These are phyloP conservation scores for Asclepias syriaca DNA, from an alignment of 257 asterid genomes.

Conservation along the genomic window DNA sequence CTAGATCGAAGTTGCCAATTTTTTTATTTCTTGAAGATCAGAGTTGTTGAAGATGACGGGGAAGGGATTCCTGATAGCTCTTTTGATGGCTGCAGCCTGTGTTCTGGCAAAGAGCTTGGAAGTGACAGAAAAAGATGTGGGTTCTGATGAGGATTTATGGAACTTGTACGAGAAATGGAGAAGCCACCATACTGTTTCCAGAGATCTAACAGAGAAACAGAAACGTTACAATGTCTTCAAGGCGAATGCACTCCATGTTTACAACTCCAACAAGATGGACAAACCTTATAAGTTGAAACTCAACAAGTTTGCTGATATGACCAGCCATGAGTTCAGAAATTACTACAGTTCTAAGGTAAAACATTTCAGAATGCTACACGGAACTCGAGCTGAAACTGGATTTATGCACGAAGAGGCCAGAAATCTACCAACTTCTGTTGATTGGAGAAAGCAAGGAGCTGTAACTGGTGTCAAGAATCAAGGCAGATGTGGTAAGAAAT, in stretches of 20 bases:
- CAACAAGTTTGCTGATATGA: conserved; percentile 73
- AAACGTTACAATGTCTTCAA: conserved; percentile 79
- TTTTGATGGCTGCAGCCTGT: conserved; percentile 29
- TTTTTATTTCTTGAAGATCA: neutral
- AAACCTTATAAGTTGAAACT: conserved; percentile 79
- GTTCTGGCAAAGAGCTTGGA: conserved; percentile 48
- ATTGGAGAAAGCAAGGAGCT: conserved; percentile 84
- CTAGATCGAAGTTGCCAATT: neutral
- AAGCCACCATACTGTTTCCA: conserved; percentile 67
- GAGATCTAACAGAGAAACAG: conserved; percentile 55
- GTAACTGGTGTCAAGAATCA: conserved; percentile 78
- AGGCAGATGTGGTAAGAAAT: conserved; percentile 66
- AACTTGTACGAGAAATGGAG: conserved; percentile 73
- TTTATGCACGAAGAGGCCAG: conserved; percentile 47
- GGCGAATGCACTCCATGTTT: conserved; percentile 61
- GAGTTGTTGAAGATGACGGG: conserved; percentile 19
- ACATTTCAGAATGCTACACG: conserved; percentile 59
- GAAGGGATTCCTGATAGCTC: conserved; percentile 30
- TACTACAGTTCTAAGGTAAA: conserved; percentile 56
- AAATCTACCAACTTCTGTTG: conserved; percentile 54
- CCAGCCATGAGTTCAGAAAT: conserved; percentile 60
- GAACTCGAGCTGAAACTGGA: conserved; percentile 35
- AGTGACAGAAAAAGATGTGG: conserved; percentile 64
- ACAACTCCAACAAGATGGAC: conserved; percentile 63
- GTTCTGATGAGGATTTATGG: conserved; percentile 80